A percentile compares a stretch with the other conserved stretches of the same genome.
These are phyloP conservation scores for Atkinsonella texensis DNA, from an alignment of 2,329 filamentous ascomycete species.

Conservation along the genomic window DNA sequence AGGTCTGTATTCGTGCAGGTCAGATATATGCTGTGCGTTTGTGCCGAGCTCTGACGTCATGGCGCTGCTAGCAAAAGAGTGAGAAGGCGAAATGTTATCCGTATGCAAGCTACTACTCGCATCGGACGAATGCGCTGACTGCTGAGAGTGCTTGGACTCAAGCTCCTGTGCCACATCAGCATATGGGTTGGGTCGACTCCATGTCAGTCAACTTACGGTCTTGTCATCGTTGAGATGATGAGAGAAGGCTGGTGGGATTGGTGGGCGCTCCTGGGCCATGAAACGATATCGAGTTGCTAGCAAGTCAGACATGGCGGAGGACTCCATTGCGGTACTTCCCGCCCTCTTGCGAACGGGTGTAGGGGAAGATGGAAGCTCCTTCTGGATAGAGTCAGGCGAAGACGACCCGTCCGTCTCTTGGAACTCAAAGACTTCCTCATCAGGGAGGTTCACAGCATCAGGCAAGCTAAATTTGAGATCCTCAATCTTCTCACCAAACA, in stretches of 20 bases:
- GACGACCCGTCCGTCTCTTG: background rate
- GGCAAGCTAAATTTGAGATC: slow-evolving; percentile 21
- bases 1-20: background rate
- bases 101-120: background rate
- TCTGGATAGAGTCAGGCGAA: slow-evolving; percentile 4
- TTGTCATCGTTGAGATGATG: background rate
- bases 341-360: slow-evolving; percentile 4
- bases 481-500: slow-evolving; percentile 19
- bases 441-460: slow-evolving; percentile 5
- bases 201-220: background rate
- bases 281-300: background rate
- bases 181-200: background rate
- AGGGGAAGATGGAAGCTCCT: slow-evolving; percentile 6
- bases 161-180: background rate
- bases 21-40: background rate
- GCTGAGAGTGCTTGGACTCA: background rate
- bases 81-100: slow-evolving; percentile 1
- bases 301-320: background rate
- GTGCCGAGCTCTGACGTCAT: background rate
- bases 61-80: background rate
- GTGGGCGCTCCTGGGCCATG: background rate
- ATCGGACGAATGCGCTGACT: background rate
- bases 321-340: background rate
- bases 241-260: background rate
- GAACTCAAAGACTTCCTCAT: slow-evolving; percentile 5